Evolutionary conservation across 2,329 filamentous ascomycete species (phyloP).

Genomic region (Myriosclerotinia scirpicola): DNA sequence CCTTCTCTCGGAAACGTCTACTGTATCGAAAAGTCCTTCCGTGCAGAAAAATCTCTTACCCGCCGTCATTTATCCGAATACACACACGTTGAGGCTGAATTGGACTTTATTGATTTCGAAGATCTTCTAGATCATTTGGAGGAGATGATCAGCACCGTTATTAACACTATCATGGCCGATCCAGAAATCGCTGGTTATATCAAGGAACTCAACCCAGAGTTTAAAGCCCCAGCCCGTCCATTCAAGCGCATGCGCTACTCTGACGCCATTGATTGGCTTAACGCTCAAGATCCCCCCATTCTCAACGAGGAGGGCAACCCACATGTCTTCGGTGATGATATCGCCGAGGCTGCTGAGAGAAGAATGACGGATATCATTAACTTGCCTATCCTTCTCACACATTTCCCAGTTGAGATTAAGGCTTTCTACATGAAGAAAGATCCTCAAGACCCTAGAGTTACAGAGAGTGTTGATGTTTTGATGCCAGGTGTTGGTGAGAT

Average conservation of each 20-base stretch:
- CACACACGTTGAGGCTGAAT: constrained; percentile 92
- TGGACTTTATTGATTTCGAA: constrained; percentile 92
- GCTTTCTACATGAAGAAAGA: constrained; percentile 99
- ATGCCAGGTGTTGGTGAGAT: constrained; percentile 98
- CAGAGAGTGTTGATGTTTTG: constrained; percentile 82
- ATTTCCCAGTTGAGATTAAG: constrained; percentile 98
- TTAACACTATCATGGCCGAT: constrained; percentile 75
- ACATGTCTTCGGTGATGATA: constrained; percentile 94
- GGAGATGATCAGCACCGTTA: constrained; percentile 59
- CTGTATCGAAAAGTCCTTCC: constrained; percentile 98
- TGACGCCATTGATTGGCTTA: constrained; percentile 93
- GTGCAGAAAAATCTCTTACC: constrained; percentile 92
- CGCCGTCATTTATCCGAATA: constrained; percentile 94
- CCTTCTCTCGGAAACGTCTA: constrained; percentile 92
- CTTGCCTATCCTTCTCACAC: constrained; percentile 90
- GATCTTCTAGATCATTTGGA: constrained; percentile 88
- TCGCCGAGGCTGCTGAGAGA: constrained; percentile 95
- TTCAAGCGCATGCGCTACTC: constrained; percentile 95
- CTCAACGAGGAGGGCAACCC: constrained; percentile 88
- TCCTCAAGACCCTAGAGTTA: constrained; percentile 73
- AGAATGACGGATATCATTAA: constrained; percentile 97
- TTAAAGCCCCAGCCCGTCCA: constrained; percentile 76
- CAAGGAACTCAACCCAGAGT: constrained; percentile 86
- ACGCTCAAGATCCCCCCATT: constrained; percentile 75
- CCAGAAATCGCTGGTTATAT: constrained; percentile 70